Percentiles rank a stretch among this genome's conserved stretches.
Evolutionary conservation across 148 eudicot species (phyloP).

Genomic region (Diospyros lotus): DNA sequence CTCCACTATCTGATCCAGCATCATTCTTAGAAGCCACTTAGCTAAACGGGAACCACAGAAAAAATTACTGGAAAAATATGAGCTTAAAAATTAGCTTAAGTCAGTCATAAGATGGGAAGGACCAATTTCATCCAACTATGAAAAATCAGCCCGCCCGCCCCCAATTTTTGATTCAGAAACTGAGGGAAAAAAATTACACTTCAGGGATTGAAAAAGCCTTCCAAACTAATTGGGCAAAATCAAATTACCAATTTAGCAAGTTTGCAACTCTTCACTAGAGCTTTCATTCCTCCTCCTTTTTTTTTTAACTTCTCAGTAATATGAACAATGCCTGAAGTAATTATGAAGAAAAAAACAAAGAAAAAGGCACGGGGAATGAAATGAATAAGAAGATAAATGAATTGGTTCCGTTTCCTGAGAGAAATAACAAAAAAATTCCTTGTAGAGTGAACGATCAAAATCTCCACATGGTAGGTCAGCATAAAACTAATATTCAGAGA

Average conservation of each 20-base stretch:
- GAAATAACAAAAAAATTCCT: not conserved
- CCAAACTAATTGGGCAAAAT: too few species aligned
- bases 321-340: too few species aligned
- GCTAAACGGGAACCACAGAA: not conserved
- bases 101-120: not conserved
- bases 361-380: too few species aligned
- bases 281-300: too few species aligned
- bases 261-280: too few species aligned
- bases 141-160: not conserved
- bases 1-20: not conserved
- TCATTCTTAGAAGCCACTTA: not conserved
- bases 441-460: not conserved
- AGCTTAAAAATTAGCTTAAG: not conserved
- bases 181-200: not conserved
- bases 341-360: too few species aligned
- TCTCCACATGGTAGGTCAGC: too few species aligned
- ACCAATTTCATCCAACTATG: not conserved
- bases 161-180: not conserved
- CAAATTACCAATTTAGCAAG: too few species aligned
- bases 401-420: not conserved
- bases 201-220: not conserved
- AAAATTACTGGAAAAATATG: not conserved
- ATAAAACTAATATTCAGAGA: not conserved
- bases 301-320: too few species aligned
- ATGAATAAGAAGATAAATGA: too few species aligned